These are phyloP conservation scores for Cinchona pubescens DNA, from an alignment of 257 asterid species.

Conservation along the genomic window DNA sequence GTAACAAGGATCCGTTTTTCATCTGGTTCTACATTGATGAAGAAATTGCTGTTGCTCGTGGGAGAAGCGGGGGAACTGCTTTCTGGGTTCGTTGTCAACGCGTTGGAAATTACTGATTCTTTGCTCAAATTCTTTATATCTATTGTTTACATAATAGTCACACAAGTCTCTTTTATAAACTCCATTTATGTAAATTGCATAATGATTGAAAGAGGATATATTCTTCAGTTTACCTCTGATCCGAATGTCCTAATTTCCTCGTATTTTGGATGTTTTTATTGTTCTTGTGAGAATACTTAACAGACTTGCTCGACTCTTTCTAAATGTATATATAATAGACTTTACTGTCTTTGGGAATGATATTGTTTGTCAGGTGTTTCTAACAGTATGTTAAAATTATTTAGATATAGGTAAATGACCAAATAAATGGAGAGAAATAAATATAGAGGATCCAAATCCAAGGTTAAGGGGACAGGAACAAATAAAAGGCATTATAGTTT, in stretches of 20 bases:
- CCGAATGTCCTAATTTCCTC: too few relatives aligned
- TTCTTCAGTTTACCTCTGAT: neutral
- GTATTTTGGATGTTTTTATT: neutral
- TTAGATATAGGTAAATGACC: too few relatives aligned
- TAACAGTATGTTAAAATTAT: too few relatives aligned
- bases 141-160: neutral
- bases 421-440: too few relatives aligned
- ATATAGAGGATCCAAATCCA: too few relatives aligned
- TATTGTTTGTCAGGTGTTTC: neutral
- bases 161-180: neutral
- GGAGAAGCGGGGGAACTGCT: slow-evolving; percentile 91
- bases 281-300: neutral
- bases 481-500: neutral
- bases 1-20: slow-evolving; percentile 75
- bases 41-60: slow-evolving; percentile 95
- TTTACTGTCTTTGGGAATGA: neutral
- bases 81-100: slow-evolving; percentile 84
- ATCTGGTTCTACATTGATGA: slow-evolving; percentile 88
- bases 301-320: neutral
- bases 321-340: too few relatives aligned
- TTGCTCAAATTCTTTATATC: neutral
- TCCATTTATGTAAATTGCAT: neutral
- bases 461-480: neutral
- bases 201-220: neutral
- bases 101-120: slow-evolving; percentile 21